A percentile compares a stretch with the other conserved stretches of the same genome.
Evolutionary conservation across 1,284 basidiomycete genomes (phyloP).

Genomic region (Malassezia pachydermatis): DNA sequence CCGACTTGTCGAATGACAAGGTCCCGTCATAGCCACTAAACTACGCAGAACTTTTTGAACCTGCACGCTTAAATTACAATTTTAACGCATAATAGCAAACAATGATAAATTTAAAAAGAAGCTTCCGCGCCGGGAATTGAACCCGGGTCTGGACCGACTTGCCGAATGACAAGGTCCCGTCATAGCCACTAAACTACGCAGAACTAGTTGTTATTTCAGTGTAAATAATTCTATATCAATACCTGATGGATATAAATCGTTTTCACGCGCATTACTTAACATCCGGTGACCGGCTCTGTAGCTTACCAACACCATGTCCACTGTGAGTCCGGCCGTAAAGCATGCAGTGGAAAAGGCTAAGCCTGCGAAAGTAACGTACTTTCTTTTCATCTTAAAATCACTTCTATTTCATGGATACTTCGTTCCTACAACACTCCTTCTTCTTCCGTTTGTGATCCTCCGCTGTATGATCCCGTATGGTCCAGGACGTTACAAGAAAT

Average conservation of each 20-base stretch:
- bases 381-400: background rate
- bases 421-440: constrained; percentile 25
- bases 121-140: constrained; percentile 24
- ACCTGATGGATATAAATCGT: background rate
- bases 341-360: background rate
- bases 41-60: constrained; percentile 16
- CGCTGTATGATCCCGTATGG: constrained; percentile 26
- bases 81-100: background rate
- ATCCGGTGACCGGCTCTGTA: background rate
- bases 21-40: constrained; percentile 23
- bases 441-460: constrained; percentile 29
- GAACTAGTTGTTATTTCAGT: background rate
- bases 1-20: constrained; percentile 17
- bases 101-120: background rate
- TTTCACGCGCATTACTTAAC: background rate
- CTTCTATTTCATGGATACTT: constrained; percentile 37
- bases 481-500: constrained; percentile 20
- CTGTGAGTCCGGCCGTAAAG: background rate
- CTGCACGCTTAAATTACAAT: background rate
- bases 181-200: constrained; percentile 24
- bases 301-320: background rate
- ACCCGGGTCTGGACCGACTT: constrained; percentile 20
- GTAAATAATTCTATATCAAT: background rate
- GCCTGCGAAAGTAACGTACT: background rate
- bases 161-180: constrained; percentile 20